These are phyloP conservation scores for Alternaria viburni DNA, from an alignment of 2,329 filamentous ascomycete species.

Conservation along the genomic window DNA sequence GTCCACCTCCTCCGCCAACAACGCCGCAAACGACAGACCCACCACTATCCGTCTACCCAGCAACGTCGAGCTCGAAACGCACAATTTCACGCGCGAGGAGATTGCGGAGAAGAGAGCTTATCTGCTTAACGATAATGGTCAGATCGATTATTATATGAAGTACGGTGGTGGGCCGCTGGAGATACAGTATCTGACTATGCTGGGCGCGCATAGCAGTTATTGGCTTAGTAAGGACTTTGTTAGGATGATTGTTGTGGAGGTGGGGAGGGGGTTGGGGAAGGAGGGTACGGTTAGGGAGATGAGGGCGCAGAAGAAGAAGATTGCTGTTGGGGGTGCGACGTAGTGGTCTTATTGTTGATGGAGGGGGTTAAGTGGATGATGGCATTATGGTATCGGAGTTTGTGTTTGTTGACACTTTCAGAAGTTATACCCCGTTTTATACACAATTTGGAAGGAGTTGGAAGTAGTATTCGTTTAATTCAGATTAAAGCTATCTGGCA, in stretches of 20 bases:
- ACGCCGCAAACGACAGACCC: slow-evolving; percentile 32
- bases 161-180: slow-evolving; percentile 87
- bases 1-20: slow-evolving; percentile 25
- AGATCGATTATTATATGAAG: slow-evolving; percentile 88
- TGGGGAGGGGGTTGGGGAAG: slow-evolving; percentile 75
- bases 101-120: slow-evolving; percentile 88
- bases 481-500: neutral
- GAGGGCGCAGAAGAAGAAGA: slow-evolving; percentile 61
- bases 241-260: slow-evolving; percentile 86
- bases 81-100: slow-evolving; percentile 92
- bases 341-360: too few species aligned
- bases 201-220: slow-evolving; percentile 93
- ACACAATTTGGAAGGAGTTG: neutral
- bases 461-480: neutral
- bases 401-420: neutral
- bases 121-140: slow-evolving; percentile 92
- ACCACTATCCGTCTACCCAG: slow-evolving; percentile 50
- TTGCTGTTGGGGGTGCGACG: slow-evolving; percentile 7
- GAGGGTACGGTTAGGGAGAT: slow-evolving; percentile 61
- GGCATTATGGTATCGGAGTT: neutral
- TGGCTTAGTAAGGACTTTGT: slow-evolving; percentile 89
- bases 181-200: slow-evolving; percentile 96
- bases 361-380: too few species aligned
- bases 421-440: slow-evolving; percentile 1
- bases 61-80: slow-evolving; percentile 87